phyloP scores from a whole-genome alignment of 2,329 filamentous ascomycete genomes.

The Phaeosphaeriaceae sp. region DNA sequence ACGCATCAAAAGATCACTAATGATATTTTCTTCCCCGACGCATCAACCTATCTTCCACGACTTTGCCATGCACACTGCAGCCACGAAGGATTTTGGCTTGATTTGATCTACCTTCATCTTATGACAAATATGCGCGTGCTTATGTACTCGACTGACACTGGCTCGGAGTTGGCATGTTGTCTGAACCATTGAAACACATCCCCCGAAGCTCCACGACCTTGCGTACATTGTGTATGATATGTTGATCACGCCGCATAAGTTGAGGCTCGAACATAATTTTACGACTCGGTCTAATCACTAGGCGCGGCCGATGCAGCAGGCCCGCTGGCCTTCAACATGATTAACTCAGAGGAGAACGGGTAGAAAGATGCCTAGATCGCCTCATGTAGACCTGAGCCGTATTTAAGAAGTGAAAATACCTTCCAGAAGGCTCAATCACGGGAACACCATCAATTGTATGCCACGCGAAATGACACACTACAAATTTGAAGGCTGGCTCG shows the following conservation, averaged over 20 bases:
- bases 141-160: neutral
- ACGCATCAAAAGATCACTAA: neutral
- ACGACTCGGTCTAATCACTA: neutral
- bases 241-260: neutral
- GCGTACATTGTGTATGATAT: neutral
- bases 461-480: too few species aligned
- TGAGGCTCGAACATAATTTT: neutral
- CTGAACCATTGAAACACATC: neutral
- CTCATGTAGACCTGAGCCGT: too few species aligned
- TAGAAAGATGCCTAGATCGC: too few species aligned
- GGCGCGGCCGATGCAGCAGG: neutral
- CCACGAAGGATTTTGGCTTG: neutral
- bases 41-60: neutral
- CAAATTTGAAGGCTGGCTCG: constrained; percentile 65
- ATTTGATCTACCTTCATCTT: neutral
- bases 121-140: neutral
- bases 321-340: neutral
- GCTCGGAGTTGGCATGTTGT: neutral
- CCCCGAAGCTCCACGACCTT: neutral
- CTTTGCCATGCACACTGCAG: neutral
- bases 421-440: too few species aligned
- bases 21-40: neutral
- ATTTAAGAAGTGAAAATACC: too few species aligned
- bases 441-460: too few species aligned
- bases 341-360: neutral